These are phyloP conservation scores for Neurospora sp. DNA, from an alignment of 2,329 filamentous ascomycete genomes.

Conservation along the genomic window DNA sequence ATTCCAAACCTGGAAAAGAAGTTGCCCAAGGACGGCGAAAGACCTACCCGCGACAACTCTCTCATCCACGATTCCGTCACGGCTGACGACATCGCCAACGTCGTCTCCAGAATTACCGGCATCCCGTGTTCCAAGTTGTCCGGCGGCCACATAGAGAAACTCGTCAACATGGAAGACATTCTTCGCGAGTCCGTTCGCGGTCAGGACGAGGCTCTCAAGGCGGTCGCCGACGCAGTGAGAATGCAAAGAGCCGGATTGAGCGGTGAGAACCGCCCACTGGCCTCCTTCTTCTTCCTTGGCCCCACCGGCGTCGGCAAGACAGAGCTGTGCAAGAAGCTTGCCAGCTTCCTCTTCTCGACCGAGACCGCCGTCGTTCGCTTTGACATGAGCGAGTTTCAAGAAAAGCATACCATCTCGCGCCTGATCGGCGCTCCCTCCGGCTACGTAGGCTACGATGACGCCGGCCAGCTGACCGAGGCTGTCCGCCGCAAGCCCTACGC, in stretches of 20 bases:
- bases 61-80: conserved; percentile 93
- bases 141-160: conserved; percentile 84
- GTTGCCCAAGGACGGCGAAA: conserved; percentile 63
- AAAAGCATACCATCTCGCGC: conserved; percentile 90
- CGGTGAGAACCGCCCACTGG: conserved; percentile 82
- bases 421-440: conserved; percentile 89
- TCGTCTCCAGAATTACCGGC: conserved; percentile 84
- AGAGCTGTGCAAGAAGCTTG: conserved; percentile 92
- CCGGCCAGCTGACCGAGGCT: conserved; percentile 90
- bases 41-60: conserved; percentile 33
- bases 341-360: conserved; percentile 85
- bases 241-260: conserved; percentile 89
- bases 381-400: conserved; percentile 97
- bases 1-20: conserved; percentile 76
- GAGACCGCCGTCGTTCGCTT: conserved; percentile 86
- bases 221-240: conserved; percentile 85
- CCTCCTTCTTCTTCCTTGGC: conserved; percentile 95
- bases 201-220: conserved; percentile 86
- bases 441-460: conserved; percentile 94
- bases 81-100: conserved; percentile 83
- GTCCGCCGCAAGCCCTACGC: conserved; percentile 93
- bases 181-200: conserved; percentile 77
- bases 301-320: conserved; percentile 97
- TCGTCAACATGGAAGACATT: conserved; percentile 91
- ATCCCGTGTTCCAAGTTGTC: conserved; percentile 91